phyloP scores from a whole-genome alignment of 352 stramenopile species.

The Saprolegnia parasitica region DNA sequence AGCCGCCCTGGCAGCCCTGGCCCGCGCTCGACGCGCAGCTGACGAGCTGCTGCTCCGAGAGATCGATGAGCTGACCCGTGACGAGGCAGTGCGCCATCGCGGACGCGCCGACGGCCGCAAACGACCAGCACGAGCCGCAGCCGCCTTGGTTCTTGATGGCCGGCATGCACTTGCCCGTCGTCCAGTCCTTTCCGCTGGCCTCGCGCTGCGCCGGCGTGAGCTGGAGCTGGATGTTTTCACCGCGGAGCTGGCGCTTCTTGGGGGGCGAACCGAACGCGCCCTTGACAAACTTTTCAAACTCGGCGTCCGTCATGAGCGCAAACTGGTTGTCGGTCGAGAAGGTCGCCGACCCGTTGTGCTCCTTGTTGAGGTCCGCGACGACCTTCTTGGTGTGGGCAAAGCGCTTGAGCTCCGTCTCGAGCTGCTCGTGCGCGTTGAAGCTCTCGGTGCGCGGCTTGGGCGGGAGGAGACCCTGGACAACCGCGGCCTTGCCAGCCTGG shows the following conservation, averaged over 20 bases:
- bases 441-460: background rate
- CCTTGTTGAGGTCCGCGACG: conserved; percentile 5
- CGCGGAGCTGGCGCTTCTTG: conserved; percentile 42
- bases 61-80: background rate
- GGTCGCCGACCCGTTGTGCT: background rate
- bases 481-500: background rate
- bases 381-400: conserved; percentile 7
- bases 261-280: background rate
- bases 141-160: conserved; percentile 32
- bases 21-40: conserved; percentile 1
- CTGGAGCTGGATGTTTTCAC: conserved; percentile 34
- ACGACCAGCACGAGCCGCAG: conserved; percentile 32
- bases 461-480: background rate
- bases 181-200: conserved; percentile 20
- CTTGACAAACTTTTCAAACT: conserved; percentile 25
- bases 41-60: conserved; percentile 20
- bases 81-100: conserved; percentile 33
- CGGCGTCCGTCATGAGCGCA: conserved; percentile 7
- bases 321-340: conserved; percentile 6
- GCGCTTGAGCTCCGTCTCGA: background rate
- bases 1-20: conserved; percentile 17
- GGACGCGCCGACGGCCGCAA: conserved; percentile 21
- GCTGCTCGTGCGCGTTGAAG: background rate
- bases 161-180: conserved; percentile 29
- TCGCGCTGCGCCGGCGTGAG: conserved; percentile 38